Base-by-base conservation (phyloP, 257 asterid genomes). In the Fraxinus americana region DNA sequence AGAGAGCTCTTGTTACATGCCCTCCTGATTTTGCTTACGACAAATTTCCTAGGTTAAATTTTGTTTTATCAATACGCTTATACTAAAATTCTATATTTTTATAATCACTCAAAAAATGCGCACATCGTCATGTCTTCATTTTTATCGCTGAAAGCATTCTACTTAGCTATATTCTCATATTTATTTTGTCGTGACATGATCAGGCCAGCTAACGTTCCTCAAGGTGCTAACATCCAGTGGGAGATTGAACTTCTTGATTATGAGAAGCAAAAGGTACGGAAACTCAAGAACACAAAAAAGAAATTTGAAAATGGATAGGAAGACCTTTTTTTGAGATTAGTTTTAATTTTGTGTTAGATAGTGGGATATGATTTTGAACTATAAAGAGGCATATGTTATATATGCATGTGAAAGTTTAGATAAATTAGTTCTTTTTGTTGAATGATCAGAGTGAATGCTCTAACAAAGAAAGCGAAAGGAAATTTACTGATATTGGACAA, bases 11-110 rank as follows among this genome's bases (percentile, higher is more conserved):
- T 10, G 93, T 96, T 63, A 90, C 97, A 19, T 96, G 97, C 85
- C 99, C 97, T 76, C 94, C 97, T 70, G 99, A 96, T 87, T 96
- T 92, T 89, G 98, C 98, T 77, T 96, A 96, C 74, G 99, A 93
- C 94, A 96, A 93, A 81, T 96, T 96, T 83, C 89, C 84, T 30
- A 92, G 99, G 99, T 93, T 93, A 45, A 35, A 9, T 71, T 59
- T 63, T 68, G 16, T 54, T 70, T 16, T 23, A 23, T 45, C 43
- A 48, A 41, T 74, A 57, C 14, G 27, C 65, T 6, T 76, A 27
- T 79, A 70, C 52, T 52, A 34, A 78, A 80, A 29, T 74, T 23
- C 21, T 73, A 70, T 32, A 4, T 70, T 6, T n/a, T 50, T 30
- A 43, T 76, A 30, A 59, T 68, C 39, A 35, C 79, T 16, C 11